Evolutionary conservation across 352 stramenopile species (phyloP).

Genomic region (Plasmopara halstedii): DNA sequence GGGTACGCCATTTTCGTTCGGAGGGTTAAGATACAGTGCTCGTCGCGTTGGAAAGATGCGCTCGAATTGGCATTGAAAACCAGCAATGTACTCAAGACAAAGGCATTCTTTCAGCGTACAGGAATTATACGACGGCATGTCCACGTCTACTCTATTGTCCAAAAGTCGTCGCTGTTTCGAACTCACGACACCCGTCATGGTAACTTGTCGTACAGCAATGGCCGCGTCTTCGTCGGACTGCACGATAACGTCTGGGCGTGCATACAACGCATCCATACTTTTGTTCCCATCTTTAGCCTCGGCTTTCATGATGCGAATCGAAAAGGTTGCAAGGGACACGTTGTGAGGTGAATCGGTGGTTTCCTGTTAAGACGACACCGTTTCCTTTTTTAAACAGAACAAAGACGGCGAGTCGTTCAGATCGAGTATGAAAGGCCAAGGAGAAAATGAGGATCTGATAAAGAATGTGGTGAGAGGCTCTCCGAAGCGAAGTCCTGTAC

Average conservation of each 20-base stretch:
- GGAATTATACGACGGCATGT: constrained; percentile 29
- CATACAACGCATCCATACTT: constrained; percentile 30
- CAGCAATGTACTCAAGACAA: constrained; percentile 90
- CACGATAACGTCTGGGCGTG: constrained; percentile 40
- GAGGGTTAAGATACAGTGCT: constrained; percentile 81
- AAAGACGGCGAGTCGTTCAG: constrained; percentile 11
- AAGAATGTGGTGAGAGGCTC: constrained; percentile 27
- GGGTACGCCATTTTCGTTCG: constrained; percentile 87
- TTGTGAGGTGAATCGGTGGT: not conserved
- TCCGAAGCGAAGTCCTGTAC: constrained; percentile 65
- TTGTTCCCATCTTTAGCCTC: constrained; percentile 35
- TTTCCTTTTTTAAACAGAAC: constrained; percentile 8
- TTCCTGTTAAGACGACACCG: constrained; percentile 1
- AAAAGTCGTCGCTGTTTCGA: constrained; percentile 74
- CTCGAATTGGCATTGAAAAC: constrained; percentile 88
- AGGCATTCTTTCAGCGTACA: constrained; percentile 89
- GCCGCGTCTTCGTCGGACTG: constrained; percentile 47
- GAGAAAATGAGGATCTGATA: constrained; percentile 5
- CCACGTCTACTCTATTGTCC: constrained; percentile 35
- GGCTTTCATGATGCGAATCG: constrained; percentile 24
- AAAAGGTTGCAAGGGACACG: not conserved
- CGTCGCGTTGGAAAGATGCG: constrained; percentile 72
- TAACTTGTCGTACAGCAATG: constrained; percentile 60
- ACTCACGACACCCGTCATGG: constrained; percentile 64
- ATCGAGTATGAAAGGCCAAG: constrained; percentile 24